These are phyloP conservation scores for Ophiostoma sp. DNA, from an alignment of 2,329 filamentous ascomycete genomes.

Conservation along the genomic window DNA sequence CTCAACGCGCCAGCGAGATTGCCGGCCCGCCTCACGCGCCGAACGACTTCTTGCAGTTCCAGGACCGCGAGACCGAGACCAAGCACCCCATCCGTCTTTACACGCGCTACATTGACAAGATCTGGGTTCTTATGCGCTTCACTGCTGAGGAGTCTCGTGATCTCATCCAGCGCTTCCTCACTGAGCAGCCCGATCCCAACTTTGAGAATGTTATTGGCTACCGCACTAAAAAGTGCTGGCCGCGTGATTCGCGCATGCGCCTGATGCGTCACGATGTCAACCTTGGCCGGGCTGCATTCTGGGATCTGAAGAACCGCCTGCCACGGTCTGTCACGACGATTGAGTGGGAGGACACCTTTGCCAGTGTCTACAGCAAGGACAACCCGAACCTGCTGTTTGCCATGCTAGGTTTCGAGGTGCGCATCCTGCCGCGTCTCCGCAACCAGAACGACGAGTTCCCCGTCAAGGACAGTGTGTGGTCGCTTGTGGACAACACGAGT, in stretches of 20 bases:
- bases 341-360: slow-evolving; percentile 98
- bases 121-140: slow-evolving; percentile 97
- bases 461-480: slow-evolving; percentile 98
- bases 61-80: slow-evolving; percentile 84
- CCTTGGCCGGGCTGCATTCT: slow-evolving; percentile 93
- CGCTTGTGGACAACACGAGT: slow-evolving; percentile 88
- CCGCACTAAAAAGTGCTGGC: slow-evolving; percentile 99
- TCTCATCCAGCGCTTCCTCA: slow-evolving; percentile 93
- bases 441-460: slow-evolving; percentile 96
- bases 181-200: slow-evolving; percentile 96
- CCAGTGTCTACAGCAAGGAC: slow-evolving; percentile 95
- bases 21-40: slow-evolving; percentile 88
- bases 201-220: slow-evolving; percentile 99
- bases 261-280: slow-evolving; percentile 99
- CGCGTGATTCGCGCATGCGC: slow-evolving; percentile 93
- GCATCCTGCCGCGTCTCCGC: slow-evolving; percentile 88
- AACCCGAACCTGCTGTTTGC: slow-evolving; percentile 96
- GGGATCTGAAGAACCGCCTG: slow-evolving; percentile 95
- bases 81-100: slow-evolving; percentile 96
- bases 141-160: slow-evolving; percentile 90
- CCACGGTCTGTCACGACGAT: slow-evolving; percentile 94
- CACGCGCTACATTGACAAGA: slow-evolving; percentile 94
- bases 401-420: slow-evolving; percentile 97
- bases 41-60: slow-evolving; percentile 97
- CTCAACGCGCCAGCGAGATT: slow-evolving; percentile 96